Percentiles rank a stretch among this genome's conserved stretches.
These are phyloP conservation scores for Santalum album DNA, from an alignment of 164 flowering plant genomes.

Conservation along the genomic window DNA sequence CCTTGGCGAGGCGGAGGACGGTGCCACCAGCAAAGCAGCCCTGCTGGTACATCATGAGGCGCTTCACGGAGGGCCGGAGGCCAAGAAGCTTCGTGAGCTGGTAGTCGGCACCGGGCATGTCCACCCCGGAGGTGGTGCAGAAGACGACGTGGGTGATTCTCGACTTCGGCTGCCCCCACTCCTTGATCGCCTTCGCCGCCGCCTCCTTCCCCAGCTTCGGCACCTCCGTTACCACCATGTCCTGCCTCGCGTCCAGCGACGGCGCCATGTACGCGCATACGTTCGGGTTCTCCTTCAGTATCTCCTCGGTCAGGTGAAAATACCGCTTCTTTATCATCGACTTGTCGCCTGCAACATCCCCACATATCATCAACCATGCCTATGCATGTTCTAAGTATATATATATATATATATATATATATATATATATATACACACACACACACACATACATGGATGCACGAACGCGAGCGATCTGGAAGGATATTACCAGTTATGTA, in stretches of 20 bases:
- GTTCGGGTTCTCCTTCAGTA: slow-evolving; percentile 20
- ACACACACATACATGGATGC: background rate
- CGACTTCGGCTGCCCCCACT: slow-evolving; percentile 26
- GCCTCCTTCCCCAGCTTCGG: slow-evolving; percentile 26
- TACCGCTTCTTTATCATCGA: slow-evolving; percentile 19
- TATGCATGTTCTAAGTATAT: too few relatives aligned
- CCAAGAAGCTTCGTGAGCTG: slow-evolving; percentile 27
- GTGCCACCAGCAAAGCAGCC: slow-evolving; percentile 48
- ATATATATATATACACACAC: background rate
- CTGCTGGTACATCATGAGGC: slow-evolving; percentile 24
- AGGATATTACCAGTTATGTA: too few relatives aligned
- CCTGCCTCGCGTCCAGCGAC: slow-evolving; percentile 19
- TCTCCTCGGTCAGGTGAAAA: slow-evolving; percentile 20
- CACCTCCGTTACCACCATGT: slow-evolving; percentile 21
- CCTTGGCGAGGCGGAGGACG: slow-evolving; percentile 32
- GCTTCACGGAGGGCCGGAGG: slow-evolving; percentile 24
- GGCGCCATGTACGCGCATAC: slow-evolving; percentile 19
- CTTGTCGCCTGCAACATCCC: slow-evolving; percentile 15
- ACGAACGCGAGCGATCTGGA: too few relatives aligned
- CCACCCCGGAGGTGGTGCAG: slow-evolving; percentile 25
- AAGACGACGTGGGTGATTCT: slow-evolving; percentile 21
- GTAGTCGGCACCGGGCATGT: slow-evolving; percentile 28
- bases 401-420: too few relatives aligned
- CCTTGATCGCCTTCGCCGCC: slow-evolving; percentile 20
- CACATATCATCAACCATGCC: too few relatives aligned